These are phyloP conservation scores for Phalaenopsis hybrid DNA, from an alignment of 116 monocot species.

Conservation along the genomic window DNA sequence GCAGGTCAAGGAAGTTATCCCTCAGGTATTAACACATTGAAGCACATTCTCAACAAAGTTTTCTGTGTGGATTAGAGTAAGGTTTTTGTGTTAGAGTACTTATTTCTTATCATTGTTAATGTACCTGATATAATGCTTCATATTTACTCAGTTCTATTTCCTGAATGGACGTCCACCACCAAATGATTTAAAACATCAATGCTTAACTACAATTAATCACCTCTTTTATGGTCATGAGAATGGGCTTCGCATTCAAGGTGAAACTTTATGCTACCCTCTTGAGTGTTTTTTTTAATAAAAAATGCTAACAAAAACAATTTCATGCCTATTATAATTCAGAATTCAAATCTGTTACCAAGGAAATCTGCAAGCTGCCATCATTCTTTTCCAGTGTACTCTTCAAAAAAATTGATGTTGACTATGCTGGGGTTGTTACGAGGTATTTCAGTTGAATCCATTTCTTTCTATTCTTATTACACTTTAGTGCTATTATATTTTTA, in stretches of 20 bases:
- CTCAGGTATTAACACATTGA: conserved; percentile 42
- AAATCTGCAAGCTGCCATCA: conserved; percentile 85
- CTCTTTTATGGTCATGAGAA: conserved; percentile 46
- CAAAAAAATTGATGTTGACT: conserved; percentile 59
- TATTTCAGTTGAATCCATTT: conserved; percentile 13
- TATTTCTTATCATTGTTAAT: neutral
- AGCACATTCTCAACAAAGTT: conserved; percentile 3
- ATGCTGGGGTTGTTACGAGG: conserved; percentile 59
- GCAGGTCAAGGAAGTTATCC: conserved; percentile 54
- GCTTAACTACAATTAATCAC: conserved; percentile 44
- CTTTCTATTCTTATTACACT: neutral
- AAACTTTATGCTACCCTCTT: neutral
- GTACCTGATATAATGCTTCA: conserved; percentile 9
- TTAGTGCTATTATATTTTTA: neutral
- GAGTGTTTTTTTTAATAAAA: neutral
- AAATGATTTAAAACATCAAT: conserved; percentile 52
- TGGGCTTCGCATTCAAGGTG: conserved; percentile 54
- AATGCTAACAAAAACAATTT: neutral
- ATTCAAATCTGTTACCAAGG: conserved; percentile 73
- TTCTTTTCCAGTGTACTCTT: conserved; percentile 74
- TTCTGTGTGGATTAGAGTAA: neutral
- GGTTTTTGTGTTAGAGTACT: neutral
- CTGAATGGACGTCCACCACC: conserved; percentile 54
- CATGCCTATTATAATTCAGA: conserved; percentile 25
- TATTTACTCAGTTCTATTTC: conserved; percentile 50